A percentile compares a stretch with the other conserved stretches of the same genome.
These are phyloP conservation scores for Mycena polygramma DNA, from an alignment of 768 basidiomycete species.

Conservation along the genomic window DNA sequence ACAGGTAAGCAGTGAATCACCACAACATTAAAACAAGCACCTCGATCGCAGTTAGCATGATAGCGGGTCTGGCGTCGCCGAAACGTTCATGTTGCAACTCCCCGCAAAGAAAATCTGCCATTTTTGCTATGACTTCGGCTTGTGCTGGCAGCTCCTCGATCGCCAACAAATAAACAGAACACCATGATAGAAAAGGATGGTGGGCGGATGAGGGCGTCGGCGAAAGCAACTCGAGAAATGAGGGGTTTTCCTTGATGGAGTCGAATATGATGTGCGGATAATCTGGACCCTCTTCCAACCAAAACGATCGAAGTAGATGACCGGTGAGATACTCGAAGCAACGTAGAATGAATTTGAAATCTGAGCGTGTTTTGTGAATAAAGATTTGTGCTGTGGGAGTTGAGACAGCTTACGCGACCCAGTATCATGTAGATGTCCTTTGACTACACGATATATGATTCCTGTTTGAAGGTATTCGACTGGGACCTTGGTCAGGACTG, in stretches of 20 bases:
- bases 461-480: constrained; percentile 44
- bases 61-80: constrained; percentile 65
- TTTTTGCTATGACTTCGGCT: constrained; percentile 78
- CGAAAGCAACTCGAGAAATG: constrained; percentile 58
- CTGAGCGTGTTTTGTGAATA: constrained; percentile 39
- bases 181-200: constrained; percentile 69
- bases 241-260: constrained; percentile 83
- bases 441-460: constrained; percentile 56
- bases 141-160: constrained; percentile 62
- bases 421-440: constrained; percentile 70
- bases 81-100: constrained; percentile 86
- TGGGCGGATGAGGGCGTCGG: constrained; percentile 48
- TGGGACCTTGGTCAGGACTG: constrained; percentile 68
- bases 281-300: constrained; percentile 78
- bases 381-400: constrained; percentile 40
- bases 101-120: constrained; percentile 82
- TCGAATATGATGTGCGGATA: constrained; percentile 87
- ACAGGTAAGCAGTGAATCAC: neutral
- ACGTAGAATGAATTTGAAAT: constrained; percentile 70
- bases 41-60: constrained; percentile 70
- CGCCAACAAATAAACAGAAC: constrained; percentile 72
- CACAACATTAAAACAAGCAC: constrained; percentile 54
- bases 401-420: constrained; percentile 67
- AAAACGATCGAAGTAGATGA: constrained; percentile 68
- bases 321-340: constrained; percentile 73